Evolutionary conservation across 176 grass and related monocot species (phyloP).

Genomic region (Hyparrhenia diplandra): DNA sequence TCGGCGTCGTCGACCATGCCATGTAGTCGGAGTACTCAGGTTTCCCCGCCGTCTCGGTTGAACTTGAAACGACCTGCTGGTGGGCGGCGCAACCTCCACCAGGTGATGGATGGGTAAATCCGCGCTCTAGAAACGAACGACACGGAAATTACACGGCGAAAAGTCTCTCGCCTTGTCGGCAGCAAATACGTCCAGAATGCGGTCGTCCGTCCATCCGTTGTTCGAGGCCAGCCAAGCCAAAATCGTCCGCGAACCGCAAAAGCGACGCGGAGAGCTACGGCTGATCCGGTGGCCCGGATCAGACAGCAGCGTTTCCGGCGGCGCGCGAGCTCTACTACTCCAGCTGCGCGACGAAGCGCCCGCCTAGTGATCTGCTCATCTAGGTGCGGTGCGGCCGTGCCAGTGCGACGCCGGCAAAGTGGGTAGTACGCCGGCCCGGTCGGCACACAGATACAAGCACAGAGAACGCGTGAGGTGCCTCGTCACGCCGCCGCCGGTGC

Average conservation of each 20-base stretch:
- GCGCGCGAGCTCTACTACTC: neutral
- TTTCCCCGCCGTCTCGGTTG: no score
- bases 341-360: neutral
- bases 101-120: neutral
- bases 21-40: no score
- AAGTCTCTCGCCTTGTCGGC: constrained; percentile 1
- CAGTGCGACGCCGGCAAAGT: no score
- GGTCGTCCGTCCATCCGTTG: neutral
- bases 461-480: neutral
- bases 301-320: neutral
- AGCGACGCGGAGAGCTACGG: neutral
- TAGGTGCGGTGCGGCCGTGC: neutral
- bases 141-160: neutral
- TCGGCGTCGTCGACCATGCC: neutral
- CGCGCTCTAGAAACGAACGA: neutral
- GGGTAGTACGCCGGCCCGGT: neutral
- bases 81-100: neutral
- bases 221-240: neutral
- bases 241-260: neutral
- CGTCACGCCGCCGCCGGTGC: neutral
- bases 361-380: no score
- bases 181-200: neutral
- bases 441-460: neutral
- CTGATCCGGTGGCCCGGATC: no score
- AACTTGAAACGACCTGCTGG: neutral